Conservation (phyloP, 495 filamentous ascomycete genomes). For the Margaritispora aquatica region DNA sequence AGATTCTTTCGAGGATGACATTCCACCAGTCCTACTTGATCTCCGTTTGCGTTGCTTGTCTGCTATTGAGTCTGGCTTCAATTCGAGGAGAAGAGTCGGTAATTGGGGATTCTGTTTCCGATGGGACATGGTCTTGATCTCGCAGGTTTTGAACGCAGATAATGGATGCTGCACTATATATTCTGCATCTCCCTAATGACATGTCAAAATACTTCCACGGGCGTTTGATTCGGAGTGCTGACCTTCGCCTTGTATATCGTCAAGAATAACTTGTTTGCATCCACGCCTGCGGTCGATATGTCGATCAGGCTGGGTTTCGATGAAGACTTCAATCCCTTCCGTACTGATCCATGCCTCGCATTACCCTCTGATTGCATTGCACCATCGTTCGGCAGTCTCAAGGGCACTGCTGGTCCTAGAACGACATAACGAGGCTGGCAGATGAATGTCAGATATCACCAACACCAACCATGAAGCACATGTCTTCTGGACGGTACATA, state of each 20-base stretch:
- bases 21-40: constrained; percentile 47
- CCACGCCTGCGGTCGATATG: constrained; percentile 20
- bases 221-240: constrained; percentile 4
- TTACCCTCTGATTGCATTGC: background rate
- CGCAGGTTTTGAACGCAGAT: constrained; percentile 42
- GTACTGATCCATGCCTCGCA: background rate
- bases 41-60: constrained; percentile 50
- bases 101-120: constrained; percentile 45
- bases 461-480: background rate
- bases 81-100: constrained; percentile 43
- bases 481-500: too few relatives aligned
- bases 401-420: constrained; percentile 13
- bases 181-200: constrained; percentile 42
- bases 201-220: constrained; percentile 14
- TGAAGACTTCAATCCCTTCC: constrained; percentile 18
- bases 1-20: constrained; percentile 25
- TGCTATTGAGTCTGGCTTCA: constrained; percentile 41
- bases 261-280: constrained; percentile 33
- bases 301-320: constrained; percentile 22
- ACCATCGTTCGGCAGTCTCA: constrained; percentile 15
- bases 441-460: background rate
- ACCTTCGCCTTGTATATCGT: constrained; percentile 52
- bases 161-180: constrained; percentile 43
- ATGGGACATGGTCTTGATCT: constrained; percentile 44
- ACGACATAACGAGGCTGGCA: constrained; percentile 25